These are phyloP conservation scores for Chrysanthemum lavandulifolium DNA, from an alignment of 129 eudicot species.

Conservation along the genomic window DNA sequence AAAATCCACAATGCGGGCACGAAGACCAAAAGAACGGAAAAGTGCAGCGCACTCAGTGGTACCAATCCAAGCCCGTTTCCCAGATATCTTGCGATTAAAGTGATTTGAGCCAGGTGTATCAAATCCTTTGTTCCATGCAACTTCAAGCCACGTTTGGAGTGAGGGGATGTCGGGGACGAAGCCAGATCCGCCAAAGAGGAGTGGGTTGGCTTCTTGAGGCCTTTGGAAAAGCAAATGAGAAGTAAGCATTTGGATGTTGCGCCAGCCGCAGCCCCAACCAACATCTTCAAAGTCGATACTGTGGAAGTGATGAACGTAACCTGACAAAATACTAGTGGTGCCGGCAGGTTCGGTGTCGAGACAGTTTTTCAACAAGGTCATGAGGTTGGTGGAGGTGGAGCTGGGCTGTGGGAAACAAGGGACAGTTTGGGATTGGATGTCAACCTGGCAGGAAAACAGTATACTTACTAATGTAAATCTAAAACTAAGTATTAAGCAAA, in stretches of 20 bases:
- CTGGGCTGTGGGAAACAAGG: slow-evolving; percentile 32
- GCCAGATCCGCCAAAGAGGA: slow-evolving; percentile 68
- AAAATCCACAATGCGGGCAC: slow-evolving; percentile 84
- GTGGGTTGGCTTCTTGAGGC: slow-evolving; percentile 45
- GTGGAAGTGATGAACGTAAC: slow-evolving; percentile 75
- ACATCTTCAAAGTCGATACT: slow-evolving; percentile 51
- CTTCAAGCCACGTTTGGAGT: slow-evolving; percentile 86
- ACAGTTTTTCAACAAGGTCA: slow-evolving; percentile 53
- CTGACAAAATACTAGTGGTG: slow-evolving; percentile 54
- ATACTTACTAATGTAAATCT: no score
- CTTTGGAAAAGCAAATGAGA: slow-evolving; percentile 67
- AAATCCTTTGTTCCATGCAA: slow-evolving; percentile 85
- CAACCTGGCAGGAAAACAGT: slow-evolving; percentile 2
- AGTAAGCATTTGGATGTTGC: slow-evolving; percentile 89
- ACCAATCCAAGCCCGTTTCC: slow-evolving; percentile 76
- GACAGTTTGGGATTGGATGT: slow-evolving; percentile 4
- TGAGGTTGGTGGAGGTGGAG: slow-evolving; percentile 34
- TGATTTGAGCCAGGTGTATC: slow-evolving; percentile 63
- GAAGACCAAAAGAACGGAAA: slow-evolving; percentile 83
- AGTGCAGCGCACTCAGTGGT: slow-evolving; percentile 91
- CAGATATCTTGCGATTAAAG: slow-evolving; percentile 51
- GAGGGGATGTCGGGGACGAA: slow-evolving; percentile 79
- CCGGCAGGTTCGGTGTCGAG: slow-evolving; percentile 52
- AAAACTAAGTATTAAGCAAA: neutral
- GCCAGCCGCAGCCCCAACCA: slow-evolving; percentile 99